Conservation (phyloP, 306 rosid genomes). For the Astragalus glycyphyllos region DNA sequence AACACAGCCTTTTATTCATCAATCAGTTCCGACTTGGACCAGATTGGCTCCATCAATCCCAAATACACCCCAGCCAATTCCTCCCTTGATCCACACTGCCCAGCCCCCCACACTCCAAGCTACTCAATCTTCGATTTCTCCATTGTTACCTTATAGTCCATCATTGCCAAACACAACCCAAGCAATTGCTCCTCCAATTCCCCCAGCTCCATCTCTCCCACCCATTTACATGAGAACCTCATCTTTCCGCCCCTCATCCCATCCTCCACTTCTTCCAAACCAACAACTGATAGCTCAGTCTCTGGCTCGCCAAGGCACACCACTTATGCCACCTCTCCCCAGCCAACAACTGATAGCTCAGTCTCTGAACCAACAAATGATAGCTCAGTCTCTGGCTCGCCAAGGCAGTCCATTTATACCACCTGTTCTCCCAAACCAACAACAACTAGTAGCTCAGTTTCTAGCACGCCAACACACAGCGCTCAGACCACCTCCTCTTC, state of each 20-base stretch:
- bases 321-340: neutral
- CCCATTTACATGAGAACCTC: constrained; percentile 24
- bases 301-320: neutral
- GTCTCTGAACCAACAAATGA: constrained; percentile 16
- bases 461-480: neutral
- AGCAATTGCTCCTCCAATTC: constrained; percentile 17
- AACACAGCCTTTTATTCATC: constrained; percentile 18
- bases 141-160: constrained; percentile 13
- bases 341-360: constrained; percentile 26
- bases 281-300: constrained; percentile 30
- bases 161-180: constrained; percentile 26
- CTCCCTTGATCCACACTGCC: constrained; percentile 18
- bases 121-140: constrained; percentile 14
- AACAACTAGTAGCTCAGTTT: constrained; percentile 26
- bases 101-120: constrained; percentile 23
- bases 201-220: constrained; percentile 8
- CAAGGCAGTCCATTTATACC: neutral
- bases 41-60: constrained; percentile 31
- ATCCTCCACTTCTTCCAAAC: neutral
- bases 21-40: constrained; percentile 25
- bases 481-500: neutral
- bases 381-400: constrained; percentile 32
- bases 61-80: constrained; percentile 32
- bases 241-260: constrained; percentile 19
- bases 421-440: neutral